Conservation (phyloP, 169 alveolate genomes). For the Plasmodium blacklocki region DNA sequence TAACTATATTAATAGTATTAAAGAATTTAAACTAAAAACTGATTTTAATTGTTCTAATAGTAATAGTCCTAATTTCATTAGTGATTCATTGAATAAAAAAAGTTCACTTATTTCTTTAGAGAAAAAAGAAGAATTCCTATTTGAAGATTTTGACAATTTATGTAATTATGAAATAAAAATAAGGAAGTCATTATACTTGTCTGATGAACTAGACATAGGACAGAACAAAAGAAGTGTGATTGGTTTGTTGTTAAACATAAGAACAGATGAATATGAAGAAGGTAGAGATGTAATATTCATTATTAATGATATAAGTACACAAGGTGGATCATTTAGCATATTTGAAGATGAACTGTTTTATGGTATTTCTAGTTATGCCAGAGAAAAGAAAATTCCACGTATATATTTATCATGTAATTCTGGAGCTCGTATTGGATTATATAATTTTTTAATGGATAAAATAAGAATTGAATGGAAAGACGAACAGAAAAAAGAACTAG, state of each 20-base stretch:
- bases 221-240: conserved; percentile 64
- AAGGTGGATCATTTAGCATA: conserved; percentile 78
- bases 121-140: background rate
- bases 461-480: conserved; percentile 83
- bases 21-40: conserved; percentile 39
- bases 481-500: conserved; percentile 84
- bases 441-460: conserved; percentile 81
- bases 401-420: conserved; percentile 88
- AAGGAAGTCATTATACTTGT: conserved; percentile 32
- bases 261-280: conserved; percentile 83
- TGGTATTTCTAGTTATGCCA: conserved; percentile 86
- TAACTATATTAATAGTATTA: conserved; percentile 45
- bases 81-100: background rate
- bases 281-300: conserved; percentile 88
- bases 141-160: conserved; percentile 26
- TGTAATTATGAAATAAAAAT: conserved; percentile 30
- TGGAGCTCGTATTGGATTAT: conserved; percentile 90
- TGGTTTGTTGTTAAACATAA: conserved; percentile 53
- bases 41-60: background rate
- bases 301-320: conserved; percentile 87
- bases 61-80: background rate
- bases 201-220: conserved; percentile 44
- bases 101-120: background rate
- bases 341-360: conserved; percentile 83
- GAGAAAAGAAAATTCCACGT: conserved; percentile 87